Base-by-base conservation (phyloP, 2,329 filamentous ascomycete genomes). In the Fusarium ramigenum region DNA sequence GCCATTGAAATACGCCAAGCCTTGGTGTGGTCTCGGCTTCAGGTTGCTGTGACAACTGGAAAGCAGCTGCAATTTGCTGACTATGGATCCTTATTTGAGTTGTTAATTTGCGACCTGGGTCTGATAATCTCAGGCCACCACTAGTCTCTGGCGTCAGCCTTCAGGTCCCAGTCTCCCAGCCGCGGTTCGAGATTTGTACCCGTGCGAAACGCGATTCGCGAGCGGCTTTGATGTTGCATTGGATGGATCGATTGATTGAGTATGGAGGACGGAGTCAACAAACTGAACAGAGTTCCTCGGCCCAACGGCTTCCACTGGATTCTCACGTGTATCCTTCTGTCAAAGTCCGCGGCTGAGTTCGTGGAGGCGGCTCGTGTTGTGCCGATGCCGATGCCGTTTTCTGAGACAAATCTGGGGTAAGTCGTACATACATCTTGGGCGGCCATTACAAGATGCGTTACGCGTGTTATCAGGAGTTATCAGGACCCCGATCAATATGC, bases 11-110 rank as follows among this genome's bases (percentile, higher is more conserved):
- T 62, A 49, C 60, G 66, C 71, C 75, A 76, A 71, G 72, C 39
- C 32, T 34, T 40, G 40, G 44, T 69, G 69, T 76, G 69, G 72
- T 66, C 64, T 60, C 36, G 63, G 58, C 56, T 62, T 32, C 16
- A 18, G 49, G 78, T 79, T 79, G 73, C 77, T 67, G 68, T 70
- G 74, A 74, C 78, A 75, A 79, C 78, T 56, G 11, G 25, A 50
- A 16, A 46, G 25, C 25, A 52, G 53, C 23, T 15, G 52, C 28
- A 67, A 67, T 50, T 64, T 54, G 66, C 74, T 71, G 63, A 74
- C 56, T 61, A 68, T 54, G 65, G 56, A 56, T 56, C 59, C 66
- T 52, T 40, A 40, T 65, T 56, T 53, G 57, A 52, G 60, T 23
- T 34, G 43, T 40, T 47, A 66, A 68, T 74, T 74, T 74, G 63